Conservation (phyloP, 495 filamentous ascomycete species). For the Aspergillus asperescens region DNA sequence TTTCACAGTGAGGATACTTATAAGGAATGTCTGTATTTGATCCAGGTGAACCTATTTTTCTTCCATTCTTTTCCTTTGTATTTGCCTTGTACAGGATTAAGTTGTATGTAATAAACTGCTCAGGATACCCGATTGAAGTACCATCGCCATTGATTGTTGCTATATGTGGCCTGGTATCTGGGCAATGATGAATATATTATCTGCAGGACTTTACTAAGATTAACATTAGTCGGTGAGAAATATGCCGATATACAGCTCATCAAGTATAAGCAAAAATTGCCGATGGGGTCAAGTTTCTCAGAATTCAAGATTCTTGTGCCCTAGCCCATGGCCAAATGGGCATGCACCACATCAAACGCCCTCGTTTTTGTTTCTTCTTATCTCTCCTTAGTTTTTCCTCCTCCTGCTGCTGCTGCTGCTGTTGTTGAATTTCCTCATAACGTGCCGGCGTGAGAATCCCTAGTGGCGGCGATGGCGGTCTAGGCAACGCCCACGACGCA, state of each 20-base stretch:
- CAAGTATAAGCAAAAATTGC: neutral
- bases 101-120: conserved; percentile 39
- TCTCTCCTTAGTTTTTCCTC: neutral
- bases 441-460: conserved; percentile 18
- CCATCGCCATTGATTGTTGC: conserved; percentile 7
- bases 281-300: neutral
- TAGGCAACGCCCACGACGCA: conserved; percentile 3
- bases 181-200: conserved; percentile 9
- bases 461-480: conserved; percentile 7
- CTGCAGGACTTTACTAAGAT: neutral
- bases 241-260: neutral
- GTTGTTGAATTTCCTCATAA: conserved; percentile 11
- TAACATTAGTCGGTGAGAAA: neutral
- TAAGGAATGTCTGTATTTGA: conserved; percentile 17
- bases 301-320: neutral
- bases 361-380: neutral
- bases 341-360: neutral
- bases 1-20: neutral
- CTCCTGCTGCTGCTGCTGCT: neutral
- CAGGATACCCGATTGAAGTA: conserved; percentile 34
- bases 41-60: conserved; percentile 17
- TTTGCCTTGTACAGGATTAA: conserved; percentile 25
- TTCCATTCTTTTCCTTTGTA: conserved; percentile 19
- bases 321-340: conserved; percentile 6
- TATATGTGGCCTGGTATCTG: conserved; percentile 11